A percentile compares a stretch with the other conserved stretches of the same genome.
Evolutionary conservation across 768 basidiomycete genomes (phyloP).

Genomic region (Cubamyces lactineus): DNA sequence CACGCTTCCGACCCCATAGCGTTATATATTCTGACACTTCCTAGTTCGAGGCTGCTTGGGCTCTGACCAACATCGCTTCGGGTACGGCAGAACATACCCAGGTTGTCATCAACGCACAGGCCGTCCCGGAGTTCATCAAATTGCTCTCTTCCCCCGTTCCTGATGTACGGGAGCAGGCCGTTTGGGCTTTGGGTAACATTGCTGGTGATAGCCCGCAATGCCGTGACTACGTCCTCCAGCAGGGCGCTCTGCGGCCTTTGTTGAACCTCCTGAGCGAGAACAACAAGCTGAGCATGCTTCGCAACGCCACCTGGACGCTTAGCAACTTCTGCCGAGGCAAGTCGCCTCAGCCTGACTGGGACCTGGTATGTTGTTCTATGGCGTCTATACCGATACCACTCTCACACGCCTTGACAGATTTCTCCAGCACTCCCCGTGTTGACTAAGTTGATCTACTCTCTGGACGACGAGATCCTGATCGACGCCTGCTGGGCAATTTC

Average conservation of each 20-base stretch:
- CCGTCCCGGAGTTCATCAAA: slow-evolving; percentile 97
- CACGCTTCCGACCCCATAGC: not conserved
- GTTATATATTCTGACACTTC: slow-evolving; percentile 7
- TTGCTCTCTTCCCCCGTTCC: slow-evolving; percentile 91
- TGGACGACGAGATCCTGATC: slow-evolving; percentile 98
- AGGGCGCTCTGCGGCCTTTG: slow-evolving; percentile 92
- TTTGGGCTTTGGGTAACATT: slow-evolving; percentile 99
- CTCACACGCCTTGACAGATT: slow-evolving; percentile 61
- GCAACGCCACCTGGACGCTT: slow-evolving; percentile 98
- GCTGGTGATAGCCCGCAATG: slow-evolving; percentile 98
- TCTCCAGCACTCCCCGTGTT: slow-evolving; percentile 95
- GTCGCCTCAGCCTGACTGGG: slow-evolving; percentile 97
- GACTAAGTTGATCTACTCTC: slow-evolving; percentile 97
- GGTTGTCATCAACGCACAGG: slow-evolving; percentile 92
- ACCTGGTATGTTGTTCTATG: slow-evolving; percentile 62
- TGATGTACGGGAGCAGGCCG: slow-evolving; percentile 98
- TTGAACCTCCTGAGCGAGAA: slow-evolving; percentile 90
- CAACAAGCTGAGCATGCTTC: slow-evolving; percentile 98
- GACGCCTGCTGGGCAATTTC: slow-evolving; percentile 99
- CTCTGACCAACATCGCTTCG: slow-evolving; percentile 96
- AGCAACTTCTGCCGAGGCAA: slow-evolving; percentile 99
- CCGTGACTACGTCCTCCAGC: slow-evolving; percentile 93
- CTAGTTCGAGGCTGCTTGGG: slow-evolving; percentile 98
- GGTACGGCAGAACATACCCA: slow-evolving; percentile 99
- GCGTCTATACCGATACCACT: slow-evolving; percentile 15